Base-by-base conservation (phyloP, 148 eudicot genomes). In the Rhododendron ferrugineum region DNA sequence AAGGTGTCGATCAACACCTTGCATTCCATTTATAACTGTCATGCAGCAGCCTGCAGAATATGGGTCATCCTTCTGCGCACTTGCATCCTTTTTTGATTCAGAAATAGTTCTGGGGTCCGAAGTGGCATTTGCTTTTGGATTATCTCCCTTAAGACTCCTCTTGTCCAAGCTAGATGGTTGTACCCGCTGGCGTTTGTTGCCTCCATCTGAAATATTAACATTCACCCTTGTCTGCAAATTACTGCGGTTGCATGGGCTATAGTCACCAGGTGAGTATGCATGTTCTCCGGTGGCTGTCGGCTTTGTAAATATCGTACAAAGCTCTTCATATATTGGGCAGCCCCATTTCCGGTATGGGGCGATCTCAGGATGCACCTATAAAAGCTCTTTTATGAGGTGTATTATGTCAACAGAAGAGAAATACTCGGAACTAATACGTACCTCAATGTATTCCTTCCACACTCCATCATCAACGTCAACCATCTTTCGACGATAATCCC, bases 321-420 rank as follows among this genome's bases (percentile, higher is more conserved):
- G 58, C 40, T 86, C 81, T 81, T 86, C 87, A 37, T 86, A 86
- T 77, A 75, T 73, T 58, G 87, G 87, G 46, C 87, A 86, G 54
- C 87, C 85, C 78, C 79, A 86, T 75, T 82, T 86, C 34, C 87
- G 40, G 37, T 86, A 86, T 30, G 81, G 85, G 47, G 56, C 47
- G 8, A 56, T 30, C 80, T 86, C 75, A 26, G 87, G 87, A 75
- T 81, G 56, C 20, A 82, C 87, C 87, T 86, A 47, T 30, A 74
- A 85, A 30, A 37, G 52, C 16, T 75, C 20, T 60, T 28, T n/a
- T 78, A 44, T 11, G 3, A 49, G 20, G 26, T 46, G 23, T 47
- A 16, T 6, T 22, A 10, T 52, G 26, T 13, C 40, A 20, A 49
- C 20, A 74, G 34, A 22, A 76, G 10, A 3, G 16, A 42, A 52